phyloP scores from a whole-genome alignment of 306 rosid species.

The Prunus salicina region DNA sequence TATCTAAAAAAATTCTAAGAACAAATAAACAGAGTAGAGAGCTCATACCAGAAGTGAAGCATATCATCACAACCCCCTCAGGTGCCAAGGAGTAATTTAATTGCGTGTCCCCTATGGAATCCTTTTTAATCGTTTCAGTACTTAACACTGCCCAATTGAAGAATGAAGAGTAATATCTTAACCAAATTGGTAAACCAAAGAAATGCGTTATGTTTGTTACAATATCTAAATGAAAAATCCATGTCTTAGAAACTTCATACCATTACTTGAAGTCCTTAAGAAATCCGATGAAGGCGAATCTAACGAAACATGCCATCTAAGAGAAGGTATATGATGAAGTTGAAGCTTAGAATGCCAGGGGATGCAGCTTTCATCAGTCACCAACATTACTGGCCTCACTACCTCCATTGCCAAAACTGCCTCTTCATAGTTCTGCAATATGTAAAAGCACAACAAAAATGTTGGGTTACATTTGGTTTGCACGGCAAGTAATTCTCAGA shows the following conservation, averaged over 20 bases:
- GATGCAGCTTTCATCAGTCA: constrained; percentile 60
- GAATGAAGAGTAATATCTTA: background rate
- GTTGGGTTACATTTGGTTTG: background rate
- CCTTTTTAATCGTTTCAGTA: constrained; percentile 52
- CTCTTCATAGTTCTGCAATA: constrained; percentile 65
- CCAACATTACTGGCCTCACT: constrained; percentile 71
- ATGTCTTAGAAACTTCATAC: constrained; percentile 31
- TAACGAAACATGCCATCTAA: constrained; percentile 63
- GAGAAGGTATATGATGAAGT: constrained; percentile 43
- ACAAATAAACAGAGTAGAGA: constrained; percentile 5
- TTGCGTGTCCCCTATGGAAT: constrained; percentile 23
- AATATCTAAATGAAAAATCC: background rate
- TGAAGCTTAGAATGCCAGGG: constrained; percentile 55
- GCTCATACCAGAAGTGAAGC: constrained; percentile 84
- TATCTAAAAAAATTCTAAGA: background rate
- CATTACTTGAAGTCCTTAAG: constrained; percentile 26
- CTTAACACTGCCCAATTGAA: constrained; percentile 43
- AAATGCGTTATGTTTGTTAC: background rate
- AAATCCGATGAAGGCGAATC: constrained; percentile 44
- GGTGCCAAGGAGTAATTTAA: constrained; percentile 63
- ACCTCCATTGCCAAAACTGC: constrained; percentile 58
- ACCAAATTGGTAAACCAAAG: background rate
- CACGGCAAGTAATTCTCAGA: background rate
- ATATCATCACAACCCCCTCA: constrained; percentile 58
- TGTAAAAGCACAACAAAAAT: background rate